phyloP scores from a whole-genome alignment of 306 rosid genomes.

The Cicer yamashitae region DNA sequence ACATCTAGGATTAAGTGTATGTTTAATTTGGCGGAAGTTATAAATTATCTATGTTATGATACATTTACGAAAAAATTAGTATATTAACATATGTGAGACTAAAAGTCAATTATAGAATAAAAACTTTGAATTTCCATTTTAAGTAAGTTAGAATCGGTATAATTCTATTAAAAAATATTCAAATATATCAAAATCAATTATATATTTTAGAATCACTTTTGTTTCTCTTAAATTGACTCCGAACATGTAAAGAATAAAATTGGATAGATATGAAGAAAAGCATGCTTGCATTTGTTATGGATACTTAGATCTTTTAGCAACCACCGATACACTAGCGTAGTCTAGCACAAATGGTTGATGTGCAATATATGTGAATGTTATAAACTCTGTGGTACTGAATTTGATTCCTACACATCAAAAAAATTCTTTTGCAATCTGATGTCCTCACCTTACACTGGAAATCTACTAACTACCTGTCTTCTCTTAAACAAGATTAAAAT shows the following conservation, averaged over 20 bases:
- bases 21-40: not conserved
- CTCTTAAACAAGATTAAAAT: slow-evolving; percentile 23
- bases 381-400: too few relatives aligned
- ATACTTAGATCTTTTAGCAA: not conserved
- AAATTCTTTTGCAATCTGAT: not conserved
- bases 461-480: not conserved
- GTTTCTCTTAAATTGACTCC: not conserved
- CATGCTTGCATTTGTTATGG: not conserved
- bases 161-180: not conserved
- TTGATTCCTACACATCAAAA: too few relatives aligned
- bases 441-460: not conserved
- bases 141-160: too few relatives aligned
- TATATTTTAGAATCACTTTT: too few relatives aligned
- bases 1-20: not conserved
- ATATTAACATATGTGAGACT: not conserved
- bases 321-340: not conserved
- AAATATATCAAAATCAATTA: not conserved
- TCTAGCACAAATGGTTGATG: too few relatives aligned
- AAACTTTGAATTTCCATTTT: too few relatives aligned
- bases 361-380: too few relatives aligned
- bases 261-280: too few relatives aligned
- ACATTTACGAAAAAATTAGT: not conserved
- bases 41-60: not conserved
- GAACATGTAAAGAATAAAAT: not conserved
- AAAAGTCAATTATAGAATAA: too few relatives aligned